Evolutionary conservation across 2,329 filamentous ascomycete genomes (phyloP).

Genomic region (Lachnellula arida): DNA sequence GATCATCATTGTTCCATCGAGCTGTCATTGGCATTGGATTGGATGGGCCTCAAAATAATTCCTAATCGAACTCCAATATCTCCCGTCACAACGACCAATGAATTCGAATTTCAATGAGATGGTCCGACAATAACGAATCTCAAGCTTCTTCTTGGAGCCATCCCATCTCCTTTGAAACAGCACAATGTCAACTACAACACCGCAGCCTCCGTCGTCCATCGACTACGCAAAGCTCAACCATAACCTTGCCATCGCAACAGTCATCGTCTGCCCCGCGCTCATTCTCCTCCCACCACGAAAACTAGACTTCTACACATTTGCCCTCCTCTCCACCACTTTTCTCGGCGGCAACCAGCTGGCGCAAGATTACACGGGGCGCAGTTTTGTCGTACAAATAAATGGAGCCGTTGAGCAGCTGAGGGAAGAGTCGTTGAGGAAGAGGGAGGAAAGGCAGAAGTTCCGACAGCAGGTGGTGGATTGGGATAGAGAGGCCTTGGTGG

Average conservation of each 20-base stretch:
- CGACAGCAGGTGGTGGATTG: background rate
- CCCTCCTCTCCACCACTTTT: constrained; percentile 39
- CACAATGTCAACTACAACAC: constrained; percentile 4
- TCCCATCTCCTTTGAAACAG: background rate
- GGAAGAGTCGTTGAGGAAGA: background rate
- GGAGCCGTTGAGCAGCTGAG: background rate
- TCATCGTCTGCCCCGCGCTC: constrained; percentile 50
- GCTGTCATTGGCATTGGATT: too few relatives aligned
- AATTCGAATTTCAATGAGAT: too few relatives aligned
- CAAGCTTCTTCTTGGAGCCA: too few relatives aligned
- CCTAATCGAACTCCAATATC: too few relatives aligned
- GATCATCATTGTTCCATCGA: background rate
- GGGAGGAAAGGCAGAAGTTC: background rate
- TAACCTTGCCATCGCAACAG: constrained; percentile 29
- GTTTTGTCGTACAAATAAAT: constrained; percentile 14
- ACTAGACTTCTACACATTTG: constrained; percentile 55
- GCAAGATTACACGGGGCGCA: constrained; percentile 27
- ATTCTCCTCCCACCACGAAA: constrained; percentile 56
- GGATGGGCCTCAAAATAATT: too few relatives aligned
- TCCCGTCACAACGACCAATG: too few relatives aligned
- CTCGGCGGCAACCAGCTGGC: constrained; percentile 28
- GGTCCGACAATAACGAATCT: too few relatives aligned
- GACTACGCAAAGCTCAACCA: background rate
- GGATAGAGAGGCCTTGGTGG: background rate
- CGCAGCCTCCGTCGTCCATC: background rate